Conservation (phyloP, 2,329 filamentous ascomycete species). For the Byssoonygena ceratinophila region DNA sequence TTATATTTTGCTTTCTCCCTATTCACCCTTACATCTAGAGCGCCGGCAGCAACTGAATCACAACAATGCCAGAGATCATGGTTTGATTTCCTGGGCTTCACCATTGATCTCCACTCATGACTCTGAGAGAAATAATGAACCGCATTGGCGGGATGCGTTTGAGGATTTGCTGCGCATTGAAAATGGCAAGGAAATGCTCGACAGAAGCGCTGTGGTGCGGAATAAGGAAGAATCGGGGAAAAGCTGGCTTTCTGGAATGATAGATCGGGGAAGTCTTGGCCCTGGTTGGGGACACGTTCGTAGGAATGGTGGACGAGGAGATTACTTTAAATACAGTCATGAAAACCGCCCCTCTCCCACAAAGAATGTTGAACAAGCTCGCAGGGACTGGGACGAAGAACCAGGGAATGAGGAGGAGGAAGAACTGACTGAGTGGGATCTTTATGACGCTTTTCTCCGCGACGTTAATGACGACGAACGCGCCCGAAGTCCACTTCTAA, state of each 20-base stretch:
- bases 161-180: conserved; percentile 47
- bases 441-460: conserved; percentile 42
- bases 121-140: conserved; percentile 27
- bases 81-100: conserved; percentile 29
- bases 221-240: conserved; percentile 25
- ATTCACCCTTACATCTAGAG: conserved; percentile 48
- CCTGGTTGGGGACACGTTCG: conserved; percentile 29
- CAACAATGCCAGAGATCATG: conserved; percentile 19
- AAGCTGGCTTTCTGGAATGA: conserved; percentile 34
- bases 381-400: conserved; percentile 25
- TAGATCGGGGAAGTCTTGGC: conserved; percentile 35
- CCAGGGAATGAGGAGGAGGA: conserved; percentile 24
- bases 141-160: conserved; percentile 48
- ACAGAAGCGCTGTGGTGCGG: conserved; percentile 21
- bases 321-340: conserved; percentile 13
- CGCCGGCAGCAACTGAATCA: conserved; percentile 29
- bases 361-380: conserved; percentile 17
- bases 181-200: conserved; percentile 36
- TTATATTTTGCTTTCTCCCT: conserved; percentile 41
- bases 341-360: neutral
- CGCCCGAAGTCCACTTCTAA: conserved; percentile 27
- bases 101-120: conserved; percentile 25
- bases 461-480: conserved; percentile 29
- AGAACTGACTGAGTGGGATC: conserved; percentile 41
- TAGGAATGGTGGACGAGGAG: conserved; percentile 16